Percentiles rank a stretch among this genome's conserved stretches.
These are phyloP conservation scores for Fusarium coicis DNA, from an alignment of 2,329 filamentous ascomycete species.

Conservation along the genomic window DNA sequence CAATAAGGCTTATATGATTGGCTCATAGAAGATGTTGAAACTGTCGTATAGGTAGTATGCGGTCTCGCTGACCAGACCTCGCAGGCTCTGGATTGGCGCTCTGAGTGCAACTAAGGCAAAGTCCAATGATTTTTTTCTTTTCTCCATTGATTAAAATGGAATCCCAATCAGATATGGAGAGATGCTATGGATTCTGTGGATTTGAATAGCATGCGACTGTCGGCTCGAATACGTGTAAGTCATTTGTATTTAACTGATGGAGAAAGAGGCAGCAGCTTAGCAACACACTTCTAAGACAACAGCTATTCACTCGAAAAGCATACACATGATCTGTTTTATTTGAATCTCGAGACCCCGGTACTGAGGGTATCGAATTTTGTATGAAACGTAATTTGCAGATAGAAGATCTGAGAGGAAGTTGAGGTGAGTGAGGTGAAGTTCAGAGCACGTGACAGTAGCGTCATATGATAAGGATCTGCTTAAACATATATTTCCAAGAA, in stretches of 20 bases:
- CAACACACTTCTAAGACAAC: not conserved
- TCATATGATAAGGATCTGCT: slow-evolving; percentile 6
- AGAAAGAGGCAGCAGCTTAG: not conserved
- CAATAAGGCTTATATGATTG: not conserved
- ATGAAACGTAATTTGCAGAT: not conserved
- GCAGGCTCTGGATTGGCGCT: not conserved
- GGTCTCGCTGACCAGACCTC: not conserved
- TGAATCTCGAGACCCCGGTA: not conserved
- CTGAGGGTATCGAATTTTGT: not conserved
- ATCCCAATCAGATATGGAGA: not conserved
- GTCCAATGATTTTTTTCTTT: not conserved
- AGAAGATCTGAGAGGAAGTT: not conserved
- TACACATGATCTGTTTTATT: not conserved
- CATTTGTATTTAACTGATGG: not conserved
- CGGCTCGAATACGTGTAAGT: not conserved
- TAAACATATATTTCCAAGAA: not conserved
- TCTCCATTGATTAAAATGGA: too few relatives aligned
- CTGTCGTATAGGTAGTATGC: not conserved
- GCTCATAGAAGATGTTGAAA: not conserved
- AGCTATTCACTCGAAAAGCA: not conserved
- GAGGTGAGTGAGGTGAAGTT: slow-evolving; percentile 14
- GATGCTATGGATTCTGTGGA: not conserved
- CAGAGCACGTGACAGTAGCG: not conserved
- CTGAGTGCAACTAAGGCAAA: not conserved
- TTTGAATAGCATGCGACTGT: not conserved